Evolutionary conservation across 805 yeast genomes (phyloP), one percentile per base, ranked within the genome.

Genomic region (Candida peoriensis): DNA sequence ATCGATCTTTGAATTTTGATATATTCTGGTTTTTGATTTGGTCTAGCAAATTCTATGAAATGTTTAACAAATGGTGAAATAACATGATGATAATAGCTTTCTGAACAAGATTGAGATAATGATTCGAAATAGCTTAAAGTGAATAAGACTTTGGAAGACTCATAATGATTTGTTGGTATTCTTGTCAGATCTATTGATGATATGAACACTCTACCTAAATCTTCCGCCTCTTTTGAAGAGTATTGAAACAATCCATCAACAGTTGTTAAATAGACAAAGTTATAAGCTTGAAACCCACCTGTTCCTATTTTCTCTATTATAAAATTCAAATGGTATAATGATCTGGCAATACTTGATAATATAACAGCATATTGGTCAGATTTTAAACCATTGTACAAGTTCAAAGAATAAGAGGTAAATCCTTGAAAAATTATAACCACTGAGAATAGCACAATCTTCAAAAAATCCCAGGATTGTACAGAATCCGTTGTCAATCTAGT

Each of bases 251-350:
- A 50, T 1, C 58, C 52, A 40, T 76, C 82, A 3, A 74, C 37
- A 9, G 74, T 48, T 5, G 76, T 57, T 28, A 68, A 61, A 43
- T 74, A 74, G 12, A 77, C 74, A 52, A 76, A 80, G 45, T 77
- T 76, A 53, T 76, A 81, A 10, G 74, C 66, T 37, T 75, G 76
- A 48, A 78, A 78, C 4, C 83, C 83, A 5, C 82, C 83, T 17
- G 72, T 70, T 0, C 85, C 85, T 8, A 78, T 68, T 16, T 70
- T 59, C 20, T 70, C 65, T 18, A 76, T 47, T 8, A 78, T 58
- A 41, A 69, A 75, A 42, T 72, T 65, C 33, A 68, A 30, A 40
- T 68, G 54, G 47, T 63, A 74, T 10, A 76, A 54, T 6, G 60
- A 50, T 28, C 62, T 62, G 22, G 74, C 47, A 1, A 72, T 53